Conservation (phyloP, 192 early-diverging fungal species). For the Backusella parvicylindrica region DNA sequence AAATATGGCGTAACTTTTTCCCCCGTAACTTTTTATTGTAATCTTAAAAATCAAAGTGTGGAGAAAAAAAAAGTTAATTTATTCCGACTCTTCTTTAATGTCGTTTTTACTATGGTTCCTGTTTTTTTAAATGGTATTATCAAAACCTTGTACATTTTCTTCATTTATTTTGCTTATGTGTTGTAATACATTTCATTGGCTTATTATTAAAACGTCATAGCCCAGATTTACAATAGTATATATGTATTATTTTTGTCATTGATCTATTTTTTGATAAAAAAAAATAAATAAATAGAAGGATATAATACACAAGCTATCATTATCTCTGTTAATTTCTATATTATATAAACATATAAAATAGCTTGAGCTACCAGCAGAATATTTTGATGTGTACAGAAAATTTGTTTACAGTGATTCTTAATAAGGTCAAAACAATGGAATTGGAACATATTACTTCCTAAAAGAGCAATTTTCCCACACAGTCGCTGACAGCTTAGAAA, state of each 20-base stretch:
- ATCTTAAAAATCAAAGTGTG: not conserved
- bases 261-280: not conserved
- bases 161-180: not conserved
- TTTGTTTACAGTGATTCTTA: not conserved
- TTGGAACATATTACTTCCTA: not conserved
- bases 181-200: not conserved
- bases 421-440: not conserved
- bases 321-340: not conserved
- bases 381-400: not conserved
- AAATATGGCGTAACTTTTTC: not conserved
- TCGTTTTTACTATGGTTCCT: not conserved
- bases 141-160: not conserved
- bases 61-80: not conserved
- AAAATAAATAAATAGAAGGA: not conserved
- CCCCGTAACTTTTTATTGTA: not conserved
- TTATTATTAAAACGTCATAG: not conserved
- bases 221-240: not conserved
- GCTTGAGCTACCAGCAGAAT: not conserved
- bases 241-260: not conserved
- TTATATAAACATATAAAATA: not conserved
- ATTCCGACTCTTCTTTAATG: not conserved
- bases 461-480: not conserved
- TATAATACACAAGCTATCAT: not conserved
- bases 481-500: not conserved
- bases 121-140: not conserved